Percentiles rank a stretch among this genome's conserved stretches.
These are phyloP conservation scores for Candida cerambycidarum DNA, from an alignment of 805 yeast species.

Conservation along the genomic window DNA sequence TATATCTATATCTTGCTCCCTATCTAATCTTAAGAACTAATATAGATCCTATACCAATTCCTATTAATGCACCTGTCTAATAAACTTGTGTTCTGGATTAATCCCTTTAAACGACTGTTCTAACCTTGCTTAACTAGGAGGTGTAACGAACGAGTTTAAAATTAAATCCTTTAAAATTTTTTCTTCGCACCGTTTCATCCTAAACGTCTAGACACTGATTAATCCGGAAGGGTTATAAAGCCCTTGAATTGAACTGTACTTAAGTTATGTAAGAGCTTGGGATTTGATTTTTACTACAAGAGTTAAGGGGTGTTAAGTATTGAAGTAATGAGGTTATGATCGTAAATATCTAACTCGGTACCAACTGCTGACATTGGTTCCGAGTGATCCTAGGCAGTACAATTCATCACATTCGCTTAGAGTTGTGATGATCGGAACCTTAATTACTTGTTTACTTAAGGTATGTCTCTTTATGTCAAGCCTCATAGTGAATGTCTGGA, in stretches of 20 bases:
- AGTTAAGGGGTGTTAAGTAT: too few relatives aligned
- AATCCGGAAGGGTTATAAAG: neutral
- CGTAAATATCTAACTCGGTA: too few relatives aligned
- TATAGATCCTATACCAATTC: too few relatives aligned
- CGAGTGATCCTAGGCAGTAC: too few relatives aligned
- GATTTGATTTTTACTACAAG: too few relatives aligned
- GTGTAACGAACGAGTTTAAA: slow-evolving; percentile 6
- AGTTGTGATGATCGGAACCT: neutral
- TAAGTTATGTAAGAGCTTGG: neutral
- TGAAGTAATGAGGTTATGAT: neutral
- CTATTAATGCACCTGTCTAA: too few relatives aligned
- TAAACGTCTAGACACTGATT: neutral
- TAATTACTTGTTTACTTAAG: neutral
- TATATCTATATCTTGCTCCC: too few relatives aligned
- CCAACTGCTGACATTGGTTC: too few relatives aligned
- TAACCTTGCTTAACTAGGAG: neutral
- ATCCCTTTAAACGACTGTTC: neutral
- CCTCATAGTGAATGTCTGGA: neutral
- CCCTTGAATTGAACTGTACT: too few relatives aligned
- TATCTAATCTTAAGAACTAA: too few relatives aligned
- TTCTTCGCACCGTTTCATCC: slow-evolving; percentile 6
- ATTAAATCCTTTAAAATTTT: slow-evolving; percentile 1
- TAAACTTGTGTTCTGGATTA: too few relatives aligned
- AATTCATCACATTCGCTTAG: neutral
- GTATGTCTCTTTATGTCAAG: neutral